Base-by-base conservation (phyloP, 192 early-diverging fungal genomes). In the Linnemannia elongata region DNA sequence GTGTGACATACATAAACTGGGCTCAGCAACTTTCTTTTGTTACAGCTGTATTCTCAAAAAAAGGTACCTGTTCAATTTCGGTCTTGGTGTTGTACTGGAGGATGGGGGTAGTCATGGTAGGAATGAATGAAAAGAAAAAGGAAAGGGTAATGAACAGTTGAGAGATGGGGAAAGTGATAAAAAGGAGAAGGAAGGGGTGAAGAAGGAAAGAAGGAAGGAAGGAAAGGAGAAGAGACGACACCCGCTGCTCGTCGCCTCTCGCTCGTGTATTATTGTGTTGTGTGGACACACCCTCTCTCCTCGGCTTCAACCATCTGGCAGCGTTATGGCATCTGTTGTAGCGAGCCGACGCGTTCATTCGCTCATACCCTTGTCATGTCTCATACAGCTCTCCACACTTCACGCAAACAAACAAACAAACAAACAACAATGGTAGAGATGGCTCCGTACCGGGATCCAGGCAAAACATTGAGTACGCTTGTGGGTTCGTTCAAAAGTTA, bases 51-150 rank as follows among this genome's bases (percentile, higher is more conserved):
- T 13, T 30, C 6, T 6, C 44, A 45, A 15, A 45, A 45, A 2
- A 33, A 9, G 27, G 3, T 27, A 66, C 60, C 60, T 66, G 60
- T 9, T 74, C 7, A 7, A 75, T 75, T 33, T 75, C 74, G 3
- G 35, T 33, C 22, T 75, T 54, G 2, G 27, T 75, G 36, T 75
- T 24, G 74, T 55, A 75, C 6, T 57, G 4, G 52, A 75, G 74
- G 12, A 47, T 73, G 38, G 22, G 0, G 12, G n/a, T 27, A 24
- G 27, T 45, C 9, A 42, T 42, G 9, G 20, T 52, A 5, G 17
- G 39, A 30, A 41, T 45, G 72, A 49, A 22, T 9, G n/a, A 24
- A 24, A 35, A 39, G 24, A 71, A 30, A 45, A 27, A 73, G 13
- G 15, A 15, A 1, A 45, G 45, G 15, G 27, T 2, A 35, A 17